Base-by-base conservation (phyloP, 1,284 basidiomycete genomes). In the Coniophora puteana region DNA sequence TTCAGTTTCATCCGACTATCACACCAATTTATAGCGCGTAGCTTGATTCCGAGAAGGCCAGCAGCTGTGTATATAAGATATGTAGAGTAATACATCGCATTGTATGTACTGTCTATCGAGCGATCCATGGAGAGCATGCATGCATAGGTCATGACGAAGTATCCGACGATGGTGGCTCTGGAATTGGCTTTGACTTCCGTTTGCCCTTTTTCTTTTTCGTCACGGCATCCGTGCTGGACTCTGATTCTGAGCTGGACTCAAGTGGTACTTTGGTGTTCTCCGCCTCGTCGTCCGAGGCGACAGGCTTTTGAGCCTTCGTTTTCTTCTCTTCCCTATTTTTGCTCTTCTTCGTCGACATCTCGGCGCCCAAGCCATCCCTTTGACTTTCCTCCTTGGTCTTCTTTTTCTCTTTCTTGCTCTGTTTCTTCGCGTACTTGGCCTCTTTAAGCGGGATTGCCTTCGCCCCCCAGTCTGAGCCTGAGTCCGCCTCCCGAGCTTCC, bases 161-260 rank as follows among this genome's bases (percentile, higher is more conserved):
- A 33, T 40, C 31, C 31, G 2, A 22, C 36, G 13, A 10, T n/a
- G 17, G 14, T n/a, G 17, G 26, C 4, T 18, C 35, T 14, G n/a
- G n/a, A n/a, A n/a, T n/a, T n/a, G n/a, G n/a, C n/a, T n/a, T n/a
- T n/a, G n/a, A 32, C 36, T 52, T 57, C 39, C 44, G 42, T 44
- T 51, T 63, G 24, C 38, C 39, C 24, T 51, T 50, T 31, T 50
- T 56, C 36, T 49, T 52, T 41, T 42, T 57, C 22, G 36, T 39
- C 24, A 30, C 32, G 31, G 21, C 23, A 23, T 14, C 13, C 18
- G n/a, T 7, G 5, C 21, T 27, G 20, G 31, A 18, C 1, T 28
- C 25, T 24, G 41, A 14, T 8, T 25, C 24, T 12, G 16, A 11
- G 7, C n/a, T 28, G 20, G 29, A 21, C 20, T 21, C n/a, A 7